Conservation (phyloP, 129 eudicot species). For the carrot (Daucus carota) region DNA sequence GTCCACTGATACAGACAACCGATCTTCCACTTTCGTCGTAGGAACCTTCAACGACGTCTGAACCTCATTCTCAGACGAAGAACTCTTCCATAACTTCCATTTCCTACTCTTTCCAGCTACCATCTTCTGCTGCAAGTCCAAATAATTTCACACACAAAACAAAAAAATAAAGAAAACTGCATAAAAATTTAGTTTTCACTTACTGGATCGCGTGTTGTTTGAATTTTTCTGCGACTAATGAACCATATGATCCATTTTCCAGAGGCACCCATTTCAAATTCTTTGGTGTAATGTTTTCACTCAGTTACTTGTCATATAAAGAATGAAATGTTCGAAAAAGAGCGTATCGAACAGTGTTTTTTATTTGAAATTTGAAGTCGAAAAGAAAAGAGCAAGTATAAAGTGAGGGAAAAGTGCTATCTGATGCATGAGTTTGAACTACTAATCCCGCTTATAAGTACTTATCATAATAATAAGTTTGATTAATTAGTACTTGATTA, state of each 20-base stretch:
- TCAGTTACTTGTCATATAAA: background rate
- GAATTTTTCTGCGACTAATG: conserved; percentile 42
- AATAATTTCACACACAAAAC: background rate
- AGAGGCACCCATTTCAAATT: conserved; percentile 62
- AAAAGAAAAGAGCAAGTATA: background rate
- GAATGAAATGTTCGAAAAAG: background rate
- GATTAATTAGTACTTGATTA: background rate
- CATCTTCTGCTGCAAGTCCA: conserved; percentile 40
- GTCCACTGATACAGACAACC: conserved; percentile 44
- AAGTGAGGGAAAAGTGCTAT: background rate
- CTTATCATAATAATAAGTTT: background rate
- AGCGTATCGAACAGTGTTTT: background rate
- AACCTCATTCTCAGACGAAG: conserved; percentile 38
- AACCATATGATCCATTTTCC: conserved; percentile 80
- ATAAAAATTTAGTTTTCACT: background rate
- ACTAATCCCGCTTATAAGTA: background rate
- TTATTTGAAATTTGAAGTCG: conserved; percentile 5
- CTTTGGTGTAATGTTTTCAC: background rate
- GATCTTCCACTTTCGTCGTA: conserved; percentile 23
- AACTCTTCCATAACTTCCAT: conserved; percentile 87
- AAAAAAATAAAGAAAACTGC: background rate
- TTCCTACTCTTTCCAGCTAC: conserved; percentile 47
- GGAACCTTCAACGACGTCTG: conserved; percentile 33
- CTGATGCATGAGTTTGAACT: conserved; percentile 1
- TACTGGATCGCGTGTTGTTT: conserved; percentile 31